Base-by-base conservation (phyloP, 331 rosid species). In the Quercus lobata region DNA sequence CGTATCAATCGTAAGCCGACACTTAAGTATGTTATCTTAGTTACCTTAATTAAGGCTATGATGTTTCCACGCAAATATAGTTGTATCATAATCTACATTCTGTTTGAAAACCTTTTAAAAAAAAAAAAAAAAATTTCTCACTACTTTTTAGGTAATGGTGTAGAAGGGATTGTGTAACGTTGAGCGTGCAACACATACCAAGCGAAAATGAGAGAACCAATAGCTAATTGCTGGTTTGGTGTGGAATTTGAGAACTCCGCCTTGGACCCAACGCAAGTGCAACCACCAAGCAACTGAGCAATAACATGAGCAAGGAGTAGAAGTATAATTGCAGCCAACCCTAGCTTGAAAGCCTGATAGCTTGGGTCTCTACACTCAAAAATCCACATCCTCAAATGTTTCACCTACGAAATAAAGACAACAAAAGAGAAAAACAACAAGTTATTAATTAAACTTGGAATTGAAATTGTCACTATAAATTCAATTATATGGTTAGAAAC, bases 281-380 rank as follows among this genome's bases (percentile, higher is more conserved):
- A 93, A 0, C 98, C 92, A 2, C 96, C 96, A 30, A 93, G 80
- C 76, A 86, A 58, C 81, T 82, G 86, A 22, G 92, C 94, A 69
- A 87, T 75, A 4, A 27, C 53, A 73, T 93, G 98, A 24, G 92
- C 90, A 7, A 87, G 74, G 6, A 78, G 66, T 71, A 93, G 83
- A 1, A 93, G 82, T 73, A 89, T 74, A 1, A 82, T 35, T 7
- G 97, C 97, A 18, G 93, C 92, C 68, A 93, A 29, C 34, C 97
- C 95, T 61, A 87, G 82, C 74, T 86, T 80, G 83, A 83, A 93
- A 22, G 98, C 95, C 78, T 76, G 63, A 66, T 85, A 58, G 81
- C 93, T 90, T 22, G 92, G 90, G 21, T 85, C 89, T 68, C 85
- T 87, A 63, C 98, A 90, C 19, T 86, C 91, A 72, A 79, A 60